These are phyloP conservation scores for Fusarium subglutinans DNA, from an alignment of 2,329 filamentous ascomycete genomes.

Conservation along the genomic window DNA sequence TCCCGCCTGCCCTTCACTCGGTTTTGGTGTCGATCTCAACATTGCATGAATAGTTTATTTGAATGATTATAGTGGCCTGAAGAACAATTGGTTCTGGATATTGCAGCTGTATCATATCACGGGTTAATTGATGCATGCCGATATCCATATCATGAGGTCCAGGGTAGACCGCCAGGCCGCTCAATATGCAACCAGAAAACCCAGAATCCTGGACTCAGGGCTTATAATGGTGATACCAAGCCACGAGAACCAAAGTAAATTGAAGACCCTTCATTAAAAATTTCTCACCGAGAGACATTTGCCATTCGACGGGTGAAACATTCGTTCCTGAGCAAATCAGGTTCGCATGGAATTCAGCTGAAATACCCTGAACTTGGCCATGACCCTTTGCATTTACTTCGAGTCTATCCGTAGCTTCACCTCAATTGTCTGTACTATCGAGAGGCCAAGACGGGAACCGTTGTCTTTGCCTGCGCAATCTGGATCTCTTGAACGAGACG, in stretches of 20 bases:
- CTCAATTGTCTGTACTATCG: neutral
- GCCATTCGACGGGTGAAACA: neutral
- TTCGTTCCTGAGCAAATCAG: neutral
- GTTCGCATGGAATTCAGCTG: neutral
- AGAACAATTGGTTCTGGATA: neutral
- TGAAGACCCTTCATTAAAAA: constrained; percentile 3
- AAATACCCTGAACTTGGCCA: constrained; percentile 4
- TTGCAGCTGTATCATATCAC: neutral
- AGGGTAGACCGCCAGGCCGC: neutral
- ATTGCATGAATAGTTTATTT: neutral
- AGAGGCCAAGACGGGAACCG: constrained; percentile 29
- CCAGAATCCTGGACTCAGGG: neutral
- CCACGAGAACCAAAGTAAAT: neutral
- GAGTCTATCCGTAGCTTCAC: neutral
- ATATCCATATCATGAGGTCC: neutral
- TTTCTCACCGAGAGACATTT: neutral
- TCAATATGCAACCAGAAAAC: neutral
- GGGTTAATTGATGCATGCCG: neutral
- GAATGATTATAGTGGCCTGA: neutral
- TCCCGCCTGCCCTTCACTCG: neutral
- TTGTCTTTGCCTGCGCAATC: constrained; percentile 3
- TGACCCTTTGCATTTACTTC: constrained; percentile 1
- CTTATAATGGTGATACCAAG: constrained; percentile 7
- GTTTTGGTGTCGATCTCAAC: neutral
- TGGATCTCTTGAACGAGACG: neutral